Percentiles rank a stretch among this genome's conserved stretches.
Conservation (phyloP, 441 rosid genomes). For the Pelargonium myrrhifolium region DNA sequence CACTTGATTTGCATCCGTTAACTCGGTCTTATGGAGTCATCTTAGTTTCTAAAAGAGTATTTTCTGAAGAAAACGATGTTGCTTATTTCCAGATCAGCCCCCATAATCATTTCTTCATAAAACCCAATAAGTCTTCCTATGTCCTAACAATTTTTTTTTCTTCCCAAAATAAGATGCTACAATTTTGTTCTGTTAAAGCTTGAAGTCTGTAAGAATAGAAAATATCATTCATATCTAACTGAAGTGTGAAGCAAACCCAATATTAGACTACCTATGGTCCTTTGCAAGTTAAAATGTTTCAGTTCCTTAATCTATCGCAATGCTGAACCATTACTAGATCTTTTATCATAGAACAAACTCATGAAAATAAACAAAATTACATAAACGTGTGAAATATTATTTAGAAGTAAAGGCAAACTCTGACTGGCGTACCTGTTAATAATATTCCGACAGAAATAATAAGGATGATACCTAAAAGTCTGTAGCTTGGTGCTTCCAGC, state of each 20-base stretch:
- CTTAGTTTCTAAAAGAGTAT: not conserved
- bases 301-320: not conserved
- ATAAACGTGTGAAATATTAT: not conserved
- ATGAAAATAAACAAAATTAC: not conserved
- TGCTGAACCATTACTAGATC: not conserved
- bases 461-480: constrained; percentile 73
- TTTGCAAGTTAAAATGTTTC: not conserved
- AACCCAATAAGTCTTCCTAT: no score
- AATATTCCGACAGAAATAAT: constrained; percentile 81
- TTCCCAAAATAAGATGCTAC: no score
- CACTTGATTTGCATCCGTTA: no score
- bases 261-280: no score
- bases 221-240: no score
- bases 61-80: not conserved
- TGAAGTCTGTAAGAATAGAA: no score
- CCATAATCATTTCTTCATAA: no score
- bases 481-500: constrained; percentile 70
- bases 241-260: not conserved
- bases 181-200: no score
- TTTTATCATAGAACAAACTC: not conserved
- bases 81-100: not conserved
- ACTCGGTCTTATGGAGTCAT: constrained; percentile 1
- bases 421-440: constrained; percentile 54
- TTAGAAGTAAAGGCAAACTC: not conserved
- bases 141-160: no score